Conservation (phyloP, 345 rosid genomes). For the Acer yangbiense region DNA sequence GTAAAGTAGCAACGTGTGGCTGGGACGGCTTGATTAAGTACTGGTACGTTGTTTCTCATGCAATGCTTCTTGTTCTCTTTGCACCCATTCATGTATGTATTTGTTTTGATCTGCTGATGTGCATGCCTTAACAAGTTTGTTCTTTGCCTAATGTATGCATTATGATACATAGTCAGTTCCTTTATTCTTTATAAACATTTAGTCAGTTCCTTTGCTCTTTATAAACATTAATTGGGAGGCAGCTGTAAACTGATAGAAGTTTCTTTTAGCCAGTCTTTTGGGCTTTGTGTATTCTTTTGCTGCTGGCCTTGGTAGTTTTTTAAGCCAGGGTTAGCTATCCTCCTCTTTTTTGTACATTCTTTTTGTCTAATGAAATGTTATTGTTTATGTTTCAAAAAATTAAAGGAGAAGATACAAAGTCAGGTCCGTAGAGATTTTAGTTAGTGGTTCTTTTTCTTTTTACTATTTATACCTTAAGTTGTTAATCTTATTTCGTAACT, state of each 20-base stretch:
- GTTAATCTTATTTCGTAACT: neutral
- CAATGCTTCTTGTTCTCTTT: neutral
- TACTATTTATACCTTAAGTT: neutral
- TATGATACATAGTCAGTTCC: neutral
- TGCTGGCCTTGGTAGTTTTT: neutral
- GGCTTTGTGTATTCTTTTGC: neutral
- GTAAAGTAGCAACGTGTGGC: constrained; percentile 98
- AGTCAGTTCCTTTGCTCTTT: neutral
- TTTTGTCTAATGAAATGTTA: no score
- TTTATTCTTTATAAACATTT: neutral
- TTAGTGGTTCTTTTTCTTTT: neutral
- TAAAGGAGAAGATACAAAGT: neutral
- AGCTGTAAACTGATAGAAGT: neutral
- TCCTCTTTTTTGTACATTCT: neutral
- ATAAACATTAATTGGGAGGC: neutral
- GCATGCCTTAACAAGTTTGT: neutral
- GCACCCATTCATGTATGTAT: neutral
- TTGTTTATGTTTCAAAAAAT: no score
- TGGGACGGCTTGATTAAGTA: constrained; percentile 99
- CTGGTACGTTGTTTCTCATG: constrained; percentile 58
- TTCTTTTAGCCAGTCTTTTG: neutral
- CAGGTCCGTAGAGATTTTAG: neutral
- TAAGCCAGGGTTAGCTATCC: neutral
- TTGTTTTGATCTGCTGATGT: neutral
- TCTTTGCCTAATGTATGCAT: neutral